phyloP scores from a whole-genome alignment of 371 early-diverging fungal species.

The Lichtheimia ornata region DNA sequence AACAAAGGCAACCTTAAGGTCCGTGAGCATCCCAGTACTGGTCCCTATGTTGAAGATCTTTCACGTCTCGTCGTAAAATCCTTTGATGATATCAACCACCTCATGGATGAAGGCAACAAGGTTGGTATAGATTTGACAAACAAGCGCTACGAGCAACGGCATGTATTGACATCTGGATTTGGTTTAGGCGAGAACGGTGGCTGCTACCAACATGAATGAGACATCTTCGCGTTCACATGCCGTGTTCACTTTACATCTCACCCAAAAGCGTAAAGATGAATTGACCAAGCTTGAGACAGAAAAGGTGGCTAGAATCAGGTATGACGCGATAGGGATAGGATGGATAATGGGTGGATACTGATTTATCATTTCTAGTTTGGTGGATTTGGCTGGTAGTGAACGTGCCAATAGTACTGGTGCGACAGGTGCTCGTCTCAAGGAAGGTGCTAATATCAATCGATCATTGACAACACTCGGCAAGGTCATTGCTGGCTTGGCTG shows the following conservation, averaged over 20 bases:
- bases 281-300: constrained; percentile 68
- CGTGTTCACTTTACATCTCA: constrained; percentile 86
- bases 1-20: constrained; percentile 80
- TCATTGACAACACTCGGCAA: constrained; percentile 96
- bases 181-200: constrained; percentile 79
- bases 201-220: constrained; percentile 96
- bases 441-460: constrained; percentile 98
- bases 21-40: constrained; percentile 86
- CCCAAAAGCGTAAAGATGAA: constrained; percentile 62
- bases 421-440: constrained; percentile 94
- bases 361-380: constrained; percentile 46
- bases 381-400: constrained; percentile 95
- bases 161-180: neutral
- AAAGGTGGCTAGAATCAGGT: constrained; percentile 73
- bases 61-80: constrained; percentile 79
- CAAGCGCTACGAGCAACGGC: neutral
- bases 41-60: constrained; percentile 91
- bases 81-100: constrained; percentile 71
- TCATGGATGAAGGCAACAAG: constrained; percentile 91
- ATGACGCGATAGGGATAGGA: neutral
- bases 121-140: constrained; percentile 22
- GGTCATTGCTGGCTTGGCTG: constrained; percentile 95
- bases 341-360: too few species aligned
- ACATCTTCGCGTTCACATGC: constrained; percentile 93
- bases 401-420: constrained; percentile 95